phyloP scores from a whole-genome alignment of 106 monocot species.

The Dactylorhiza incarnata region DNA sequence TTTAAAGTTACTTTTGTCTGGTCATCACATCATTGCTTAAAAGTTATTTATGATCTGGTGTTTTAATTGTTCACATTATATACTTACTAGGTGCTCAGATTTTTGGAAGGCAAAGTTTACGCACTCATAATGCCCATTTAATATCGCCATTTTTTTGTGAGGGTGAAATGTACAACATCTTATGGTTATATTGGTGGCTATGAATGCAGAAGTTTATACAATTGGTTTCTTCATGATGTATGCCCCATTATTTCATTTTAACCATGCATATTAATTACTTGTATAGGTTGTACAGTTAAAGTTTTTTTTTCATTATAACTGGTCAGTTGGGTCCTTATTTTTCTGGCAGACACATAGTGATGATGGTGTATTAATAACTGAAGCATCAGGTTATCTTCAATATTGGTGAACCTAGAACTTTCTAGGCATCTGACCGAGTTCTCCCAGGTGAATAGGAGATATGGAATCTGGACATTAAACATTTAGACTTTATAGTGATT shows the following conservation, averaged over 20 bases:
- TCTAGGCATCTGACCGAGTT: constrained; percentile 40
- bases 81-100: no score
- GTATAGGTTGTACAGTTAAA: background rate
- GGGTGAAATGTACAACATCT: constrained; percentile 85
- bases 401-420: constrained; percentile 72
- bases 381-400: constrained; percentile 62
- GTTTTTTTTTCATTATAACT: constrained; percentile 3
- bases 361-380: constrained; percentile 39
- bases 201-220: constrained; percentile 74
- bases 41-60: no score
- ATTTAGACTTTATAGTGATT: background rate
- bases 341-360: constrained; percentile 43
- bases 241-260: constrained; percentile 8
- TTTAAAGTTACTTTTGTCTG: no score
- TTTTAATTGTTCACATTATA: no score
- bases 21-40: no score
- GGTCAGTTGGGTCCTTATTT: background rate
- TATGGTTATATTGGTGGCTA: constrained; percentile 96
- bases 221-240: constrained; percentile 97
- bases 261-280: background rate
- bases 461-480: background rate
- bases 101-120: no score
- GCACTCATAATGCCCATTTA: no score
- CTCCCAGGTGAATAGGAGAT: constrained; percentile 45
- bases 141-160: constrained; percentile 27